Evolutionary conservation across 345 rosid species (phyloP), one percentile per base, ranked within the genome.

Genomic region (Erucastrum elatum): DNA sequence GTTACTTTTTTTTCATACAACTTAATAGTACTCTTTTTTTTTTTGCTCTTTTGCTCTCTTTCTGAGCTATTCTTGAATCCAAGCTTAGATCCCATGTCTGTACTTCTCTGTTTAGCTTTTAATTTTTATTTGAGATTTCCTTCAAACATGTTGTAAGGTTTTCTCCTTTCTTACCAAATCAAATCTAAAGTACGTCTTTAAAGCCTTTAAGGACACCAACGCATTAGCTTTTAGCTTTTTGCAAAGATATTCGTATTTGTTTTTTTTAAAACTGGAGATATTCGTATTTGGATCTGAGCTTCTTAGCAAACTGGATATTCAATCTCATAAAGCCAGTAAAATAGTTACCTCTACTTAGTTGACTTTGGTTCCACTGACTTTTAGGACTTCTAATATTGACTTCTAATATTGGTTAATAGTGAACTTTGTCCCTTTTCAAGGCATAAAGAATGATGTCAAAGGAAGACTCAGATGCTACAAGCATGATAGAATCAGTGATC

Each of bases 401-500:
- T 26, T 61, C 7, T 12, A 8, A 55, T 71, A 8, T 68, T 17
- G 35, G 70, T 56, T 68, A 27, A 1, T 37, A 26, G 8, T 59
- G 72, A 21, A 21, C 21, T 21, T 21, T 21, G 21, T 21, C 21
- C 97, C 96, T n/a, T 88, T 92, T 61, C 91, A 85, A 0, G 96
- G 97, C 29, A 90, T 94, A 72, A 92, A 87, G 82, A 89, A 88
- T 71, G 97, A 94, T 83, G 77, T 92, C 65, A 83, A 74, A 56
- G 94, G 94, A 70, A 88, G 97, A 81, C 79, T 88, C 78, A 76
- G 70, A 82, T 94, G 94, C 80, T 92, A 94, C 87, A 94, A 88
- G 85, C 92, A 92, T 85, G 98, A 94, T 51, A 92, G 98, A 97
- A 84, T 77, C 41, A 84, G 96, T 80, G 97, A 97, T 63, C 64